Evolutionary conservation across 78 protist species (phyloP), one percentile per base, ranked within the genome.

Genomic region (Anaeramoeba ignava): DNA sequence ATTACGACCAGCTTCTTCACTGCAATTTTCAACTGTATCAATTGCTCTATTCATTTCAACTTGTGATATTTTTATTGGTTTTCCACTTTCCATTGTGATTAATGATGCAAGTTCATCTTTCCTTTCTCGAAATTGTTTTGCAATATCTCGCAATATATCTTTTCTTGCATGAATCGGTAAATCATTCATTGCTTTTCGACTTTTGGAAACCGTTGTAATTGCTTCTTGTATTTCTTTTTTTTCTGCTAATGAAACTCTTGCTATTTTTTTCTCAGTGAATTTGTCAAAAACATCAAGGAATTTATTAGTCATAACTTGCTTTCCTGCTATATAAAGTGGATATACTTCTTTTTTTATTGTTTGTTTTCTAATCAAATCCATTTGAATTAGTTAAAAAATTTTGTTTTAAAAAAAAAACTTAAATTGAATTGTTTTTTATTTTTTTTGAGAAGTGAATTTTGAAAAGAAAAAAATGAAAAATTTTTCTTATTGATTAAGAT

Each of bases 1-100:
- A 33, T 17, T 79, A 12, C 88, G 42, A 3, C 3, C 17, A 17
- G 82, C 81, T 42, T 86, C 88, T 40, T 86, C 88, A 31, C 87
- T 80, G 31, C 87, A 84, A 2, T 82, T 3, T 3, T 8, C 3
- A 38, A 86, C 79, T 3, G 88, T 86, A 79, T 84, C 88, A 42
- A 86, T 85, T 17, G 42, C 54, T 39, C 88, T 84, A 31, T 2
- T 2, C 38, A 84, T 23, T 85, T 86, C 88, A 3, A 41, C 88
- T 33, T 79, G 86, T 12, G 88, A 84, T 23, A 84, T 78, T 73
- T 85, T 85, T 40, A 85, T 85, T 23, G 88, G 88, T 27, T 86
- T 86, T 3, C 88, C 88, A 12, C 82, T 86, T 34, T 86, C 88
- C 2, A 86, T 82, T 33, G 41, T 3, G 12, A 85, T 38, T 3